Evolutionary conservation across 371 early-diverging fungal species (phyloP).

Genomic region (Capillidium rhysosporum): DNA sequence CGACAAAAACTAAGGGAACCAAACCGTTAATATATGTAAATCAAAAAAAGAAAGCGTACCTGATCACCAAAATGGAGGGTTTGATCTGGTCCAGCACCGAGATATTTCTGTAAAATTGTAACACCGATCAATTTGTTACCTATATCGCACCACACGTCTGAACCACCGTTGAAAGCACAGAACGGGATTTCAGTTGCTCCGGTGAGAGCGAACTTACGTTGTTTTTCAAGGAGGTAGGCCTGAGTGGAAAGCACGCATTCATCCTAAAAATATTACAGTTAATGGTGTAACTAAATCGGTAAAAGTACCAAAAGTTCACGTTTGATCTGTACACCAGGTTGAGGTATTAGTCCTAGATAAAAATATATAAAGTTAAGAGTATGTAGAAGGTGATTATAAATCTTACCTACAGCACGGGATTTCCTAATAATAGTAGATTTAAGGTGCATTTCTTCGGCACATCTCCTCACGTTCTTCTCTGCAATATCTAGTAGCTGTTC

Average conservation of each 20-base stretch:
- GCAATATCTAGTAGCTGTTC: slow-evolving; percentile 44
- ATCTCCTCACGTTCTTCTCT: slow-evolving; percentile 28
- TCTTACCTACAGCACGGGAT: slow-evolving; percentile 45
- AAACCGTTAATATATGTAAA: neutral
- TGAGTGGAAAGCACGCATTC: slow-evolving; percentile 42
- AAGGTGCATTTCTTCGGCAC: slow-evolving; percentile 34
- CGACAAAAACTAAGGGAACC: slow-evolving; percentile 33
- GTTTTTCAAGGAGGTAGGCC: slow-evolving; percentile 21
- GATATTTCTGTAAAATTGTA: slow-evolving; percentile 33
- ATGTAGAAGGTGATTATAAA: neutral
- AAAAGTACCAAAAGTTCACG: slow-evolving; percentile 33
- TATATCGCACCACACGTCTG: slow-evolving; percentile 57
- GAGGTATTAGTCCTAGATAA: slow-evolving; percentile 13
- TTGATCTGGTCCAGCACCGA: slow-evolving; percentile 25
- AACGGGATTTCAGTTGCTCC: slow-evolving; percentile 28
- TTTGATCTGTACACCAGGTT: slow-evolving; percentile 19
- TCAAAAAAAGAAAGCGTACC: slow-evolving; percentile 13
- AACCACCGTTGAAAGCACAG: slow-evolving; percentile 75
- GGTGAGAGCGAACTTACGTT: neutral
- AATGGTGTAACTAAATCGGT: slow-evolving; percentile 9
- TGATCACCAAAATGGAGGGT: slow-evolving; percentile 72
- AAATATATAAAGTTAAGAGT: neutral
- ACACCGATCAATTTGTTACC: slow-evolving; percentile 55
- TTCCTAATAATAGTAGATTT: slow-evolving; percentile 40
- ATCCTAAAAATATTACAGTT: slow-evolving; percentile 13